Evolutionary conservation across 495 filamentous ascomycete species (phyloP), one percentile per base, ranked within the genome.

Genomic region (Talaromyces wortmannii): DNA sequence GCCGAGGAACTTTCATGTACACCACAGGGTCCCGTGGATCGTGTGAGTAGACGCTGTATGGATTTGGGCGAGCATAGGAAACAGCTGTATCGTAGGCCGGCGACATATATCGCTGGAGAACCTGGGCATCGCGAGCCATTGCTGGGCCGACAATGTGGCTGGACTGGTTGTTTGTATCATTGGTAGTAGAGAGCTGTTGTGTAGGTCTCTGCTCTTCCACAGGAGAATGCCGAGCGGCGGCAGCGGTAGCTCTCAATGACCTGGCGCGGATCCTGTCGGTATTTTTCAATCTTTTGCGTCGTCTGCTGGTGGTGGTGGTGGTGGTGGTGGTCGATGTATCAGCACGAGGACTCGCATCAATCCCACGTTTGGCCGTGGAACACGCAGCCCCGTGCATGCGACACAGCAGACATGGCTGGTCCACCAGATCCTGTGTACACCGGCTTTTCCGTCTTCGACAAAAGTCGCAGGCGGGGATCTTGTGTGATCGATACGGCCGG

Each of bases 401-500:
- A 54, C 67, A 70, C 31, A 64, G 48, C 30, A 65, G 44, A 53
- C 67, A 70, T 16, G 61, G 57, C 8, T 55, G 53, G 36, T 57
- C 57, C 45, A 60, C 45, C 23, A 49, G 54, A 11, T 63, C 58
- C 4, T 58, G 56, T 6, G 59, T 59, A 53, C 67, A 68, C 46
- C 67, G 59, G 3, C 55, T 56, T 58, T 70, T 70, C 46, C 64
- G 57, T 42, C 59, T 60, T 23, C 67, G 63, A 47, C 67, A 68
- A 29, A 57, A 58, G 43, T 65, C 55, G 50, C 67, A 70, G 5
- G 67, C 67, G n/a, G 63, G 63, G 43, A 61, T 45, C 30, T 65
- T 64, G 47, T 70, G 67, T 16, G 67, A 70, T 31, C 66, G 59
- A 31, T 68, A 68, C 8, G 67, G 66, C 33, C 62, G 59, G 45